Conservation (phyloP, 2,329 filamentous ascomycete species). For the Botrytis paeoniae region DNA sequence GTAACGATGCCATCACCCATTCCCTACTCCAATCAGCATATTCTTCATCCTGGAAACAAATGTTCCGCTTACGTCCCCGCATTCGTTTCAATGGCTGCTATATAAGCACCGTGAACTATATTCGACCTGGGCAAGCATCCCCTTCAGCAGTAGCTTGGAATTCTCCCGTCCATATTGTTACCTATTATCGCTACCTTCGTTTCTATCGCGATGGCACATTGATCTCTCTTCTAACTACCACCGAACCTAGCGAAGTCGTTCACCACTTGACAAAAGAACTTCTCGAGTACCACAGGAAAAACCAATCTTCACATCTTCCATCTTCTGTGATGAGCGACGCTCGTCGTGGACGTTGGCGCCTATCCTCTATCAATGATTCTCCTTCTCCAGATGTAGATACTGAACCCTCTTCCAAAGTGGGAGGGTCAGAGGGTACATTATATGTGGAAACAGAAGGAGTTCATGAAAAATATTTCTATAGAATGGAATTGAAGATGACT, state of each 20-base stretch:
- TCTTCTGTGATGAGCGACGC: slow-evolving; percentile 65
- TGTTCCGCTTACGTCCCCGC: slow-evolving; percentile 80
- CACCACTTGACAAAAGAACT: slow-evolving; percentile 75
- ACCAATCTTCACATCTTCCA: slow-evolving; percentile 36
- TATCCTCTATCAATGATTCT: slow-evolving; percentile 41
- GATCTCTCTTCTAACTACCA: slow-evolving; percentile 76
- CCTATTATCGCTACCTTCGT: slow-evolving; percentile 94
- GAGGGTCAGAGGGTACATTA: slow-evolving; percentile 59
- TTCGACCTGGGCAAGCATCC: slow-evolving; percentile 73
- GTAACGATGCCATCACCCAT: neutral
- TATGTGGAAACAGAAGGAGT: slow-evolving; percentile 85
- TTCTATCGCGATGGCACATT: slow-evolving; percentile 88
- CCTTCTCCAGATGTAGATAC: slow-evolving; percentile 32
- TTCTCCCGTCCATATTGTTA: slow-evolving; percentile 88
- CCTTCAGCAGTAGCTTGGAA: slow-evolving; percentile 71
- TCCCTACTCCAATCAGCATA: slow-evolving; percentile 39
- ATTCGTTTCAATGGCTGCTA: slow-evolving; percentile 95
- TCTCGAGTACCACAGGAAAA: slow-evolving; percentile 42
- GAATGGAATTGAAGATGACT: slow-evolving; percentile 72
- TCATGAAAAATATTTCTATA: slow-evolving; percentile 74
- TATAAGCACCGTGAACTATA: slow-evolving; percentile 95
- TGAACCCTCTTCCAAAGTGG: slow-evolving; percentile 30
- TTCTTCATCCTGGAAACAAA: slow-evolving; percentile 55
- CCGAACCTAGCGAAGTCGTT: slow-evolving; percentile 83
- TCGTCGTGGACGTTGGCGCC: slow-evolving; percentile 61